Base-by-base conservation (phyloP, 768 basidiomycete genomes). In the Boletus sp. region DNA sequence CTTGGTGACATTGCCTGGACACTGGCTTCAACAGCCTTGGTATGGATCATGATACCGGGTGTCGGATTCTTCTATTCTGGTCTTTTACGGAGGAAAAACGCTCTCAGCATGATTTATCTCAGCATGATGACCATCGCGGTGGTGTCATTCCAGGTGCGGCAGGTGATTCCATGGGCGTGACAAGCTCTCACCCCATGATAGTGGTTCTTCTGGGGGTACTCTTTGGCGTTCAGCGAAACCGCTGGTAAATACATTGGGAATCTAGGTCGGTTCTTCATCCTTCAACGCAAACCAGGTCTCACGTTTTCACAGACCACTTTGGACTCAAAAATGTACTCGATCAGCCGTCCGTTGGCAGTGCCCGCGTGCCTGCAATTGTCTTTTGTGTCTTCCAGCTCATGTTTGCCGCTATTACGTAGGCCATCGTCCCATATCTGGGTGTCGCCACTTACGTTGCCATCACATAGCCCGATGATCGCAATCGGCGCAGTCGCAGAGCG, bases 141-240 rank as follows among this genome's bases (percentile, higher is more conserved):
- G 61, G 89, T 93, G 32, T 86, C 86, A 5, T 93, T 93, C 75
- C 88, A 93, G 78, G 91, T 90, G 56, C 54, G 82, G 0, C 81
- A 85, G 74, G 82, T 85, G 53, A 57, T 80, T 9, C 25, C 3
- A 6, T 33, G 0, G 1, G 7, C 19, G 10, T 33, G 7, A 10
- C 30, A 25, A 21, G 8, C 7, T 30, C 61, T 61, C 21, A 64
- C 23, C 5, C 37, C 8, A 32, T 56, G 55, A 15, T 58, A 93
- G 87, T 95, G 93, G 93, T 94, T 93, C 77, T 94, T 96, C 79
- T 97, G 95, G 95, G 95, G 95, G 2, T 98, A 81, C 74, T 94
- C 93, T 2, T 77, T 98, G 23, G 83, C 95, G 0, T 98, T 98
- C 75, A 88, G 87, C 56, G 89, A 92, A 14, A 83, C 79, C 0